Base-by-base conservation (phyloP, 257 asterid species). In the Lavandula angustifolia region DNA sequence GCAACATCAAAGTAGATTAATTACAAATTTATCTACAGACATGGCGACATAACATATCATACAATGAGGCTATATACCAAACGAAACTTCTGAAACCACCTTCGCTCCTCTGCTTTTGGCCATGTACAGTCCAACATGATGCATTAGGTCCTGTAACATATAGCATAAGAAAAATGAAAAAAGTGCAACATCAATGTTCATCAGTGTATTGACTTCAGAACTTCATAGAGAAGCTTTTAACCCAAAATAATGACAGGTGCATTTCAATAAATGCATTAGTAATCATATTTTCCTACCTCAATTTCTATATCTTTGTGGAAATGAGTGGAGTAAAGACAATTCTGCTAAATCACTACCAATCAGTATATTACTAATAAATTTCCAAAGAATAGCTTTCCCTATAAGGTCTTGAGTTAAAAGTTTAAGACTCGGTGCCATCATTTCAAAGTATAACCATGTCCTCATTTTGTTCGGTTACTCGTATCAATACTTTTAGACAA, bases 101-200 rank as follows among this genome's bases (percentile, higher is more conserved):
- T 76, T 86, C 65, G 98, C 98, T 68, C 98, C 98, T 78, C 98
- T 79, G 81, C 90, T 73, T 79, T 84, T 84, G 66, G 95, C 91
- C 53, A 88, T 82, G 84, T 86, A 83, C 60, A 91, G 91, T 68
- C 98, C 98, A 11, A 88, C 51, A 64, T 82, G 96, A 80, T 91
- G 98, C 96, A 86, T 88, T 58, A 84, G 54, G 22, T 82, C 96
- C 98, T 88, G 63, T 49, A 67, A 38, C 32, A 62, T 42, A 18
- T 50, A 60, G 13, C 32, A 53, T 44, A 63, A 65, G 35, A 64
- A 62, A 16, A 42, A 60, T 50, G 41, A 75, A 43, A 31, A 67
- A 60, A 46, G 58, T 22, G 32, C 33, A 64, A 7, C 56, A 64
- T 13, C 46, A 9, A 14, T 37, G 46, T 5, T 17, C 37, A 46